phyloP scores from a whole-genome alignment of 768 basidiomycete genomes.

The Boletales sp. region DNA sequence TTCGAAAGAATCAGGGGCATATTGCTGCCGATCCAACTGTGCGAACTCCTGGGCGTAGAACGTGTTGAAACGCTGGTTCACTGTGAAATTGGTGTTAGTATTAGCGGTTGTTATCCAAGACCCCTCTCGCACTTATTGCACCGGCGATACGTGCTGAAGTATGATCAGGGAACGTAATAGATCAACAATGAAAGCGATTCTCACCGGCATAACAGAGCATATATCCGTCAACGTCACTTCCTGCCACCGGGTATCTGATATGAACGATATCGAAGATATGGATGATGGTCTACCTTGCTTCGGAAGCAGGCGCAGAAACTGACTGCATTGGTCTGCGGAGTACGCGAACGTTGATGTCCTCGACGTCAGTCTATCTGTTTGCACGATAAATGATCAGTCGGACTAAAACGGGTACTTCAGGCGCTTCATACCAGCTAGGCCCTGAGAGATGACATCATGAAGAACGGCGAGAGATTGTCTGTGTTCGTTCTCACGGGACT shows the following conservation, averaged over 20 bases:
- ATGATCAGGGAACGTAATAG: background rate
- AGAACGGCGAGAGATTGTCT: slow-evolving; percentile 41
- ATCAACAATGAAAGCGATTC: slow-evolving; percentile 3
- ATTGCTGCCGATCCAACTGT: background rate
- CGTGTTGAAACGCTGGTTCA: background rate
- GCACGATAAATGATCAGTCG: too few relatives aligned
- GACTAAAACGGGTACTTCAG: too few relatives aligned
- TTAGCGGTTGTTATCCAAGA: too few relatives aligned
- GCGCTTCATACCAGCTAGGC: slow-evolving; percentile 39
- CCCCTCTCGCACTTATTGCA: slow-evolving; percentile 33
- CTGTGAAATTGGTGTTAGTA: background rate
- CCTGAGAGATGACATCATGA: slow-evolving; percentile 48
- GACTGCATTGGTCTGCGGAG: slow-evolving; percentile 38
- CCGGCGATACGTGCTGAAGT: slow-evolving; percentile 42
- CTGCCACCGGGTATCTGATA: slow-evolving; percentile 20
- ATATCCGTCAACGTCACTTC: slow-evolving; percentile 32
- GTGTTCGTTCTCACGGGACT: slow-evolving; percentile 35
- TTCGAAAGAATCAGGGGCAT: background rate
- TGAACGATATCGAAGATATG: background rate
- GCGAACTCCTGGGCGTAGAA: background rate
- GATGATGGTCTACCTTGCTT: slow-evolving; percentile 34
- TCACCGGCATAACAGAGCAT: slow-evolving; percentile 38
- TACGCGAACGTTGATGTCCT: slow-evolving; percentile 54
- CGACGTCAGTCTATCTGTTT: slow-evolving; percentile 41
- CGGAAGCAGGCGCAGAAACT: slow-evolving; percentile 45